Base-by-base conservation (phyloP, 768 basidiomycete species). In the Artomyces pyxidatus region DNA sequence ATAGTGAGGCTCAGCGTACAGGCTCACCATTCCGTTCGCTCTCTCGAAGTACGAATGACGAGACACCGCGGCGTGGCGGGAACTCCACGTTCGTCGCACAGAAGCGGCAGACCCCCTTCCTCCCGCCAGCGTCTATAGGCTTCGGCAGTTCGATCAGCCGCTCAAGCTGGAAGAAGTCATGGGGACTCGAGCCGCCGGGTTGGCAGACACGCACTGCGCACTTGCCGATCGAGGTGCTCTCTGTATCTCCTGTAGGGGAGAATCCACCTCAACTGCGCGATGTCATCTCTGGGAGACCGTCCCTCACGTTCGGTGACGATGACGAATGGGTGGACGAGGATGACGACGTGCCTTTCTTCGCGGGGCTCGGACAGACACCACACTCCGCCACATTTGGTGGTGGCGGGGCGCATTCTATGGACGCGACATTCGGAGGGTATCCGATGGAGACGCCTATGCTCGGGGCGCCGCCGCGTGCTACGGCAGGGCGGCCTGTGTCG, bases 271-370 rank as follows among this genome's bases (percentile, higher is more conserved):
- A 51, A 16, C 75, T 92, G 23, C 74, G 88, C 32, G 88, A 92
- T 55, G 88, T 92, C 23, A 89, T 92, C 52, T 80, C 83, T n/a
- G 80, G 84, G 16, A 63, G 84, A 52, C 74, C 72, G 52, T 76
- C 83, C 35, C 54, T 77, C 37, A 77, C 58, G 56, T 62, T 74
- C 44, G 84, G 85, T 7, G 89, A 89, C 58, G 88, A 91, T 57
- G 83, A 82, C 40, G 88, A 90, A 54, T 91, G 88, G 88, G 83
- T 88, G 12, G 89, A 91, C 58, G 86, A 89, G 57, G 88, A 92
- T 37, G 88, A 90, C 6, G 86, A 89, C 57, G 65, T 66, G 17
- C 68, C 80, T 7, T 74, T 74, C 3, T 90, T 88, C 66, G 83
- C 79, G 12, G 88, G 88, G 5, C 63, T 92, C 26, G 88, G 88